Evolutionary conservation across 345 rosid species (phyloP).

Genomic region (Pugionium cornutum): DNA sequence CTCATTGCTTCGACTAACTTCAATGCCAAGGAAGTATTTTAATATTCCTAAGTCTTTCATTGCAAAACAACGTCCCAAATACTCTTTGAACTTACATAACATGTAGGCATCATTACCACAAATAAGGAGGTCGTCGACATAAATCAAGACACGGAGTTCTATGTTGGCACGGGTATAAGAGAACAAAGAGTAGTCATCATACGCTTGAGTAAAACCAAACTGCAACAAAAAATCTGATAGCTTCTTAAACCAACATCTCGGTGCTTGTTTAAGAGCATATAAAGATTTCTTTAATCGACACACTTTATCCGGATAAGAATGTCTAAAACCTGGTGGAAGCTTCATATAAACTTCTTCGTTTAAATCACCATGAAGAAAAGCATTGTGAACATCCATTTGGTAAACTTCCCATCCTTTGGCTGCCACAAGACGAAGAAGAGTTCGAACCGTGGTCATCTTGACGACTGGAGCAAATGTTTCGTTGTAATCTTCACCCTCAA

Average conservation of each 20-base stretch:
- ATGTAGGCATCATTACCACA: no score
- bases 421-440: neutral
- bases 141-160: neutral
- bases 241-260: neutral
- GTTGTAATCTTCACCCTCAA: neutral
- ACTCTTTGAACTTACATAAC: neutral
- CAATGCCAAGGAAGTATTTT: neutral
- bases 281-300: neutral
- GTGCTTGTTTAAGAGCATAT: neutral
- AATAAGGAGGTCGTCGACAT: neutral
- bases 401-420: no score
- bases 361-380: no score
- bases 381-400: no score
- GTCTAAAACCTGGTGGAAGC: neutral
- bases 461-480: neutral
- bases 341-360: neutral
- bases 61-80: neutral
- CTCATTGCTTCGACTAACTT: neutral
- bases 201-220: neutral
- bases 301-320: neutral
- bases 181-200: neutral
- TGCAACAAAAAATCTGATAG: neutral
- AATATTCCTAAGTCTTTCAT: neutral
- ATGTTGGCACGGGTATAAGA: no score
- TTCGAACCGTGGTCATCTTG: neutral